Conservation (phyloP, 345 rosid genomes). For the Arabis alpina region DNA sequence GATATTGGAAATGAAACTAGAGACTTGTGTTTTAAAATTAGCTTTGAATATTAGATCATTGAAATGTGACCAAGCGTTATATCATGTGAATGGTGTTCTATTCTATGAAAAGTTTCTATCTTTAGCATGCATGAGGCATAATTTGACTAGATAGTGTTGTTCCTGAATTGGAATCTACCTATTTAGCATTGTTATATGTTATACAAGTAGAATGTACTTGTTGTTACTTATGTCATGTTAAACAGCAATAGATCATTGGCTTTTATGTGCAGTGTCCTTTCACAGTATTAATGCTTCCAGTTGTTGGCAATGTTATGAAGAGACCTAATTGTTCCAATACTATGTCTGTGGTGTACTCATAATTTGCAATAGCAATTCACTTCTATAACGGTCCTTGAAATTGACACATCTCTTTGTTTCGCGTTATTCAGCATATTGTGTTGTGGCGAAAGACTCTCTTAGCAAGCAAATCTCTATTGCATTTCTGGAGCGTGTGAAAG, state of each 20-base stretch:
- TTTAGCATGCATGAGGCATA: conserved; percentile 11
- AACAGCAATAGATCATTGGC: neutral
- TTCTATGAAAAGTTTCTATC: conserved; percentile 7
- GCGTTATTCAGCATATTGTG: conserved; percentile 77
- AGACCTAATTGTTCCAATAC: neutral
- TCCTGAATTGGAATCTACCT: neutral
- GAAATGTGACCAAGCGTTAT: neutral
- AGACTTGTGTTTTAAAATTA: neutral
- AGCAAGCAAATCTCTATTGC: conserved; percentile 95
- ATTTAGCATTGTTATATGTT: neutral
- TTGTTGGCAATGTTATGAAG: conserved; percentile 6
- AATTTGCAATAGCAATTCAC: neutral
- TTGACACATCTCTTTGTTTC: conserved; percentile 32
- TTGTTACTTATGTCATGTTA: neutral
- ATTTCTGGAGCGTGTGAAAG: conserved; percentile 86
- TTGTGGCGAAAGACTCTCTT: conserved; percentile 89
- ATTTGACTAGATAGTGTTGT: neutral
- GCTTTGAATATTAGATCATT: neutral
- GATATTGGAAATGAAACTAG: neutral
- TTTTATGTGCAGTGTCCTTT: neutral
- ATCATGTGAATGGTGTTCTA: neutral
- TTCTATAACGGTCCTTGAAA: neutral
- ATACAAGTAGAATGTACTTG: neutral
- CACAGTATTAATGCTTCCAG: neutral
- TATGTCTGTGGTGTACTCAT: neutral